Base-by-base conservation (phyloP, 2,329 filamentous ascomycete genomes). In the Ascosphaera aggregata region DNA sequence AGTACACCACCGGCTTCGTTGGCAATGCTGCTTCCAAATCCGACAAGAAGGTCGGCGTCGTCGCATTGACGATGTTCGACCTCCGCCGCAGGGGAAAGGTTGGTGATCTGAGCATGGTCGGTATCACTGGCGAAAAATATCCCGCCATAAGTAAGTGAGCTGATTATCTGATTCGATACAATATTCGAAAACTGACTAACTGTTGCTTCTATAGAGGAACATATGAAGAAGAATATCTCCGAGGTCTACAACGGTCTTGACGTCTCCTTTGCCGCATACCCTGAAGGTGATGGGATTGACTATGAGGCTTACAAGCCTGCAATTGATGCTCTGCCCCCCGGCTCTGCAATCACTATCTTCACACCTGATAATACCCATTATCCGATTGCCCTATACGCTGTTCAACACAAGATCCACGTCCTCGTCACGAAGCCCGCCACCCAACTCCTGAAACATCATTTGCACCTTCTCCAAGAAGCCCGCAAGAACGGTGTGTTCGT, bases 1-100 rank as follows among this genome's bases (percentile, higher is more conserved):
- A 94, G 67, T 94, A 94, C 67, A 94, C 86, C 50, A 94, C 86
- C 34, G 85, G 85, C 42, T 94, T 89, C 49, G 84, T 93, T 41
- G 82, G 80, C 42, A 76, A 74, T 43, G 78, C 76, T 43, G 77
- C 75, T 39, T 92, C 82, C 3, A 76, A 71, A 9, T 92, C 82
- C 38, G 86, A 94, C 66, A 94, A 94, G 65, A 94, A 94, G 59
- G 79, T 94, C 38, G 85, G 86, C 42, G 86, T 94, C 8, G 85
- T 94, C 15, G 85, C 80, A 32, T 63, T 94, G 54, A 86, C 80
- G 18, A 65, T 93, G 47, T 92, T 93, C 56, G 85, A 93, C 56
- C 66, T 94, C 46, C 74, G 85, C 43, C 70, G 84, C 45, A 69
- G 85, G 55, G 84, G 85, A 48, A 93, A 93, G 60, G 85, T 94